Percentiles rank a stretch among this genome's conserved stretches.
Conservation (phyloP, 164 flowering plant species). For the Nymphaea colorata region DNA sequence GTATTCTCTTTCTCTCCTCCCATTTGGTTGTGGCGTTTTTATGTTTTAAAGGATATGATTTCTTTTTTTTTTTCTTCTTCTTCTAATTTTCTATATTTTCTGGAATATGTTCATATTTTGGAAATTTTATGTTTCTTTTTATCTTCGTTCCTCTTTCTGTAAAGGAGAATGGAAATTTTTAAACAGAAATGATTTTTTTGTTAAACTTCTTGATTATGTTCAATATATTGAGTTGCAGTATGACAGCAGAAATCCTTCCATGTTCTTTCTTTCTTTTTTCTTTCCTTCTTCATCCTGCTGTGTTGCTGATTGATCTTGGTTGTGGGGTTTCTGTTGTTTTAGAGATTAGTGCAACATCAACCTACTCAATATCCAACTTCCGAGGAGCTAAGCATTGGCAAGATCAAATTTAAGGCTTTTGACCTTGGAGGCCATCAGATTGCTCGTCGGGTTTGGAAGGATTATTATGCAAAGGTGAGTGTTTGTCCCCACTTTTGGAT, state of each 20-base stretch:
- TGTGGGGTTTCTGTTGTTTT: conserved; percentile 1
- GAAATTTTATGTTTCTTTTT: too few species aligned
- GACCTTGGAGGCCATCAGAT: conserved; percentile 52
- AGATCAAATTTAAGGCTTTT: conserved; percentile 42
- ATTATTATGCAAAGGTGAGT: conserved; percentile 40
- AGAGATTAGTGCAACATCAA: conserved; percentile 53
- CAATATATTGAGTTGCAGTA: too few species aligned
- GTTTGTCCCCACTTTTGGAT: not conserved
- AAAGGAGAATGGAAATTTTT: too few species aligned
- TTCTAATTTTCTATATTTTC: too few species aligned
- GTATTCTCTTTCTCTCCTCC: not conserved
- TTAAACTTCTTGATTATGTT: too few species aligned
- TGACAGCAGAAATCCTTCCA: too few species aligned
- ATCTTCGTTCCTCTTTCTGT: too few species aligned
- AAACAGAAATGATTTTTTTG: too few species aligned
- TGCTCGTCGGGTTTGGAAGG: conserved; percentile 52
- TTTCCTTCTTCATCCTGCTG: not conserved
- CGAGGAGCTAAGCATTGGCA: conserved; percentile 58
- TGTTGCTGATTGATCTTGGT: not conserved
- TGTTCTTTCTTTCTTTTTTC: not conserved
- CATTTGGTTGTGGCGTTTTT: not conserved
- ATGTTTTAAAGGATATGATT: too few species aligned
- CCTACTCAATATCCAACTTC: conserved; percentile 60
- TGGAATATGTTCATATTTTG: too few species aligned
- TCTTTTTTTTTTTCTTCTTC: too few species aligned